Evolutionary conservation across 371 early-diverging fungal genomes (phyloP).

Genomic region (Mucor indicus): DNA sequence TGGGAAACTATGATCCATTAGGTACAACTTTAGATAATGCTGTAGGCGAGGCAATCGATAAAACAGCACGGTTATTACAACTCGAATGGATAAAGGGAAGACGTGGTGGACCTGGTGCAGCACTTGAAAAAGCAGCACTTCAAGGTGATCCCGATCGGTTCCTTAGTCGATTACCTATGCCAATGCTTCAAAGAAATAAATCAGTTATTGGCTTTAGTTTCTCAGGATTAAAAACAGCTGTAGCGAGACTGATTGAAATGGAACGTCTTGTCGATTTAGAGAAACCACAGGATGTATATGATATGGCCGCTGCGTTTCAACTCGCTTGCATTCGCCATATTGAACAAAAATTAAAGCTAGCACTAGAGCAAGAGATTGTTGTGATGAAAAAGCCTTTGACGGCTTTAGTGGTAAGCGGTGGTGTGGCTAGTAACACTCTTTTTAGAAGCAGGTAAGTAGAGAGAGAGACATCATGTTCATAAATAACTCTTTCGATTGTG

Average conservation of each 20-base stretch:
- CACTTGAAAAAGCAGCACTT: slow-evolving; percentile 66
- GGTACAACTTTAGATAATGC: slow-evolving; percentile 79
- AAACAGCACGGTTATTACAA: slow-evolving; percentile 64
- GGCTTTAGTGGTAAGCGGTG: slow-evolving; percentile 79
- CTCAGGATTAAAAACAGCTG: slow-evolving; percentile 74
- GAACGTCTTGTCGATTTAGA: slow-evolving; percentile 24
- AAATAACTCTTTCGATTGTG: not conserved
- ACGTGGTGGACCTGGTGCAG: slow-evolving; percentile 76
- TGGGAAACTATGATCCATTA: slow-evolving; percentile 62
- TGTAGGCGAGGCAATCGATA: slow-evolving; percentile 84
- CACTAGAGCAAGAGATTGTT: slow-evolving; percentile 45
- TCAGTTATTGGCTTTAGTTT: slow-evolving; percentile 71
- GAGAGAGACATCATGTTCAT: not conserved
- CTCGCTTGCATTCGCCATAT: slow-evolving; percentile 63
- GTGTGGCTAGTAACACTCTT: slow-evolving; percentile 75
- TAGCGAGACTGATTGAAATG: slow-evolving; percentile 43
- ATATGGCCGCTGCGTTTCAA: slow-evolving; percentile 81
- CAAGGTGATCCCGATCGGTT: slow-evolving; percentile 53
- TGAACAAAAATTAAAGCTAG: slow-evolving; percentile 63
- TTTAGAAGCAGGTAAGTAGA: slow-evolving; percentile 41
- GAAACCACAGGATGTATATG: slow-evolving; percentile 43
- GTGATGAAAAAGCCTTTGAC: slow-evolving; percentile 41
- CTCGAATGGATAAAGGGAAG: slow-evolving; percentile 67
- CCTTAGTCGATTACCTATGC: slow-evolving; percentile 54
- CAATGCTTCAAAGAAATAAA: slow-evolving; percentile 59